Evolutionary conservation across 768 basidiomycete genomes (phyloP).

Genomic region (Trametes cingulata): DNA sequence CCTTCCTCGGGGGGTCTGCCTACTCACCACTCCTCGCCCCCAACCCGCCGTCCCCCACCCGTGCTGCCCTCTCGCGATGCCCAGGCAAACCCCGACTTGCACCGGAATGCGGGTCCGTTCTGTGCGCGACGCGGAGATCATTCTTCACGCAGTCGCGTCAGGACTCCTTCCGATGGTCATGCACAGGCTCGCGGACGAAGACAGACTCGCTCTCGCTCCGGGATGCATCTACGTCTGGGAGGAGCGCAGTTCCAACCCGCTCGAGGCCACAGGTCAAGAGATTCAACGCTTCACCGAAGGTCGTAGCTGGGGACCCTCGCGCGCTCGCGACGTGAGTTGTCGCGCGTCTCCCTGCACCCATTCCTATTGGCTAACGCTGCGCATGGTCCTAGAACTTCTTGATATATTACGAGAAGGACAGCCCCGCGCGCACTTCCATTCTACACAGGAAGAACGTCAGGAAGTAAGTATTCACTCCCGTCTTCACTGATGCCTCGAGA

Average conservation of each 20-base stretch:
- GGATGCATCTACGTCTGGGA: conserved; percentile 44
- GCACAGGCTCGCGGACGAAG: conserved; percentile 42
- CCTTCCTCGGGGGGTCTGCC: conserved; percentile 2
- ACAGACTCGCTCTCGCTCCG: conserved; percentile 35
- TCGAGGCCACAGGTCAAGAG: conserved; percentile 36
- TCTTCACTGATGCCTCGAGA: neutral
- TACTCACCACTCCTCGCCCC: conserved; percentile 18
- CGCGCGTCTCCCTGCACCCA: conserved; percentile 5
- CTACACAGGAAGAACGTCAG: conserved; percentile 27
- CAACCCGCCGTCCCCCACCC: conserved; percentile 9
- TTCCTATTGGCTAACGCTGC: conserved; percentile 18
- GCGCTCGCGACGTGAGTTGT: conserved; percentile 33
- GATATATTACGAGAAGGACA: conserved; percentile 42
- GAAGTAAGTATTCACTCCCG: conserved; percentile 18
- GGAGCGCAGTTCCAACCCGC: conserved; percentile 35
- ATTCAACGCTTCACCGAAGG: conserved; percentile 43
- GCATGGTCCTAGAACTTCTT: conserved; percentile 35
- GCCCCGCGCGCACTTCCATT: conserved; percentile 25
- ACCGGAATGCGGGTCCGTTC: conserved; percentile 38
- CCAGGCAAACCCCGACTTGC: conserved; percentile 39
- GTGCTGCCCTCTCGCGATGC: conserved; percentile 14
- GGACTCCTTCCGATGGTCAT: conserved; percentile 37
- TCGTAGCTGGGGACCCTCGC: conserved; percentile 40
- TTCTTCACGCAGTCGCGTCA: conserved; percentile 40
- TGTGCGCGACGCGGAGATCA: conserved; percentile 38